phyloP scores from a whole-genome alignment of 2,329 filamentous ascomycete species.

The Fusarium sp. region DNA sequence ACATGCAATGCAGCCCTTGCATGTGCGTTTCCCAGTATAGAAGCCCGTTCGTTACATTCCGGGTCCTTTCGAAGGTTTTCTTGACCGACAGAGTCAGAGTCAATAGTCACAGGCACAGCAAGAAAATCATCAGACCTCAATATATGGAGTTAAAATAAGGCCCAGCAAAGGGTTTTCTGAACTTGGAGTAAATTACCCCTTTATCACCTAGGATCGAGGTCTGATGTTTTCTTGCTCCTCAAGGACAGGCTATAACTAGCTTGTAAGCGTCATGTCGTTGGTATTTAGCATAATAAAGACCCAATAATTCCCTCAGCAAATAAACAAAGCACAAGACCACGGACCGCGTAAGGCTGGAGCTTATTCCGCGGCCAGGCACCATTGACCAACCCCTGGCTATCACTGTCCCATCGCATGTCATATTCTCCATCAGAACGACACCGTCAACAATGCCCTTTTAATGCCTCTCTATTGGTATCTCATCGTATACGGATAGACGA shows the following conservation, averaged over 20 bases:
- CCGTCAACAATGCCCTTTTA: neutral
- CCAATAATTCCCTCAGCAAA: conserved; percentile 27
- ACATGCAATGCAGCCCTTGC: conserved; percentile 1
- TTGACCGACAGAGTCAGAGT: conserved; percentile 23
- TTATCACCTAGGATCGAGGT: neutral
- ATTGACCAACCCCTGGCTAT: conserved; percentile 8
- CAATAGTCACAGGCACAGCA: neutral
- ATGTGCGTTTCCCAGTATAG: neutral
- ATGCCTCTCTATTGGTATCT: neutral
- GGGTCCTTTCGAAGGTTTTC: conserved; percentile 3
- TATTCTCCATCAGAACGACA: neutral
- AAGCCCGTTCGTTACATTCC: neutral
- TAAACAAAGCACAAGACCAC: neutral
- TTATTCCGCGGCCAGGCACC: conserved; percentile 28
- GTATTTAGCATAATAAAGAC: neutral
- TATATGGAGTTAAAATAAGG: neutral
- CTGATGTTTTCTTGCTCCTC: neutral
- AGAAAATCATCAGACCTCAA: neutral
- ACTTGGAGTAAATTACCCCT: neutral
- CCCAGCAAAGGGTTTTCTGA: neutral
- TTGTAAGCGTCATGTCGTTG: conserved; percentile 17
- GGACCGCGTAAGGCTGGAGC: neutral
- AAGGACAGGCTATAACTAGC: neutral
- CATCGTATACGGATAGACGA: neutral
- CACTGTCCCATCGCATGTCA: neutral